phyloP scores from a whole-genome alignment of 2,329 filamentous ascomycete genomes.

The Corniculantispora saksenae region DNA sequence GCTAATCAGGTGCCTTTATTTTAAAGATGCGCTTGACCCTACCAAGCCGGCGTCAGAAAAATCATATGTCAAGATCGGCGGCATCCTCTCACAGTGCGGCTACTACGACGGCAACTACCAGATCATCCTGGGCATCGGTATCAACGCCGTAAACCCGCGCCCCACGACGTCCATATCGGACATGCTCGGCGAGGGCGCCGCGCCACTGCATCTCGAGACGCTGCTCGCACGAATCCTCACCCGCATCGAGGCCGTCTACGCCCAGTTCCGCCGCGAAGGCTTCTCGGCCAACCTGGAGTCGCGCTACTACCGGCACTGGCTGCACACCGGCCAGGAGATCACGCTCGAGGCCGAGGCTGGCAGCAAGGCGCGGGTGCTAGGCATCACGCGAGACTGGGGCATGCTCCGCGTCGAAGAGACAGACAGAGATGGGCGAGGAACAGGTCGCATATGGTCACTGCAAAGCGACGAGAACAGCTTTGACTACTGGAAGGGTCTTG shows the following conservation, averaged over 20 bases:
- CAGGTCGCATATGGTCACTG: conserved; percentile 77
- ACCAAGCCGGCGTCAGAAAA: conserved; percentile 47
- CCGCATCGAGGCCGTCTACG: conserved; percentile 75
- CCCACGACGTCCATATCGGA: conserved; percentile 87
- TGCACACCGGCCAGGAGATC: conserved; percentile 73
- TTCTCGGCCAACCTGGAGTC: conserved; percentile 74
- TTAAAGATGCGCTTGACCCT: conserved; percentile 65
- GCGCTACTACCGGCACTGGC: conserved; percentile 79
- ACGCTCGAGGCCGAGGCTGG: conserved; percentile 81
- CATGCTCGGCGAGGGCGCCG: conserved; percentile 56
- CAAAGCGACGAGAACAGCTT: conserved; percentile 99
- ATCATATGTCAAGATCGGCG: conserved; percentile 83
- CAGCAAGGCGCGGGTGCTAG: conserved; percentile 72
- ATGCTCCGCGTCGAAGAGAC: conserved; percentile 83
- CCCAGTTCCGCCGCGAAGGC: conserved; percentile 70
- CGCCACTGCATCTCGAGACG: conserved; percentile 71
- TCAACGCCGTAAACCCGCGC: conserved; percentile 81
- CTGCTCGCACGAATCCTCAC: conserved; percentile 81
- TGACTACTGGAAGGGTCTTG: conserved; percentile 88
- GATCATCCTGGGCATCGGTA: conserved; percentile 79
- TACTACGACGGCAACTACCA: conserved; percentile 79
- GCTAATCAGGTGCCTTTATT: neutral
- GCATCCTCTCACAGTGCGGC: conserved; percentile 86
- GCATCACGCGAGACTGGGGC: conserved; percentile 91
- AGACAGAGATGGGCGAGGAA: conserved; percentile 68